Evolutionary conservation across 2,329 filamentous ascomycete species (phyloP).

Genomic region (Penicillium brasilianum): DNA sequence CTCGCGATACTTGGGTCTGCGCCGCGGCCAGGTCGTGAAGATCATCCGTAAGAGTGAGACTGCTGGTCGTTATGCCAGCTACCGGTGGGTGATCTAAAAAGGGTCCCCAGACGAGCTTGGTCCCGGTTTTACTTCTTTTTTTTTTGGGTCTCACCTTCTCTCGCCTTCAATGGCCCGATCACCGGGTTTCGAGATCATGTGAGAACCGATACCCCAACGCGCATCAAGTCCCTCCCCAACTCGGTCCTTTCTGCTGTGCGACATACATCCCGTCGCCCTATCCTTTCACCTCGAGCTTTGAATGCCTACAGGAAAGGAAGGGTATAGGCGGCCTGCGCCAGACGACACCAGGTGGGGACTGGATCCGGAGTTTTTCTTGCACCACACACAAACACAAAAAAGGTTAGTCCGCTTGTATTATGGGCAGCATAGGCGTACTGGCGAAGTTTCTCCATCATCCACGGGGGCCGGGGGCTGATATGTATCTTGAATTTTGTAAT

Average conservation of each 20-base stretch:
- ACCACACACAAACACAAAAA: conserved; percentile 34
- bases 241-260: conserved; percentile 13
- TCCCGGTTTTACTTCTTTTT: background rate
- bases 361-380: conserved; percentile 30
- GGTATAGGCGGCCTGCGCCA: background rate
- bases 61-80: conserved; percentile 94
- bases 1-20: conserved; percentile 86
- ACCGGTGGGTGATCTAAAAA: conserved; percentile 67
- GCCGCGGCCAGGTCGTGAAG: conserved; percentile 94
- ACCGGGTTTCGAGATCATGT: background rate
- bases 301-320: background rate
- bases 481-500: conserved; percentile 18
- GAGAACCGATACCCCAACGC: conserved; percentile 18
- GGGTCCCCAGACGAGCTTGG: background rate
- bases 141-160: background rate
- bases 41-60: conserved; percentile 96
- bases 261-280: background rate
- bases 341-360: conserved; percentile 16
- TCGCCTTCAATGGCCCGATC: background rate
- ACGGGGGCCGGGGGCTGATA: conserved; percentile 26
- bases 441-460: conserved; percentile 38
- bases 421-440: conserved; percentile 47
- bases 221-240: conserved; percentile 21
- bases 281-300: background rate
- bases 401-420: conserved; percentile 39